Percentiles rank a stretch among this genome's conserved stretches.
Conservation (phyloP, 768 basidiomycete genomes). For the Tricholoma sp. region DNA sequence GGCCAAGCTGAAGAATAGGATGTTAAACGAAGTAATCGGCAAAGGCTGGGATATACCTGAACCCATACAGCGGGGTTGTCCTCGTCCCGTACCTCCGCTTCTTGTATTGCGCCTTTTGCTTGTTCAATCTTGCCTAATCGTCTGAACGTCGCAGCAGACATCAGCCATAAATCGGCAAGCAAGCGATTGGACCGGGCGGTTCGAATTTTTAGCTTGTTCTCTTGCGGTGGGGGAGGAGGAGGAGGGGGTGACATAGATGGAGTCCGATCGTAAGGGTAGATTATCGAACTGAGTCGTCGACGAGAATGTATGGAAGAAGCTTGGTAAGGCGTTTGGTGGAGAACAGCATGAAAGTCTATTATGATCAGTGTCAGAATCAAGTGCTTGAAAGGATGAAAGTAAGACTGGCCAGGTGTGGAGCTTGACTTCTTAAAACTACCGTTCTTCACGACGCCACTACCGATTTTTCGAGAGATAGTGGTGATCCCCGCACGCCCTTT, state of each 20-base stretch:
- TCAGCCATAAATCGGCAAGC: conserved; percentile 86
- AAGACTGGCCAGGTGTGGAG: conserved; percentile 61
- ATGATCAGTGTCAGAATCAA: neutral
- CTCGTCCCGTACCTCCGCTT: conserved; percentile 87
- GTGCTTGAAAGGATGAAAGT: neutral
- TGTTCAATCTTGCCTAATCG: conserved; percentile 87
- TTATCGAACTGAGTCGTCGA: conserved; percentile 47
- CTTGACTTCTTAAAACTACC: conserved; percentile 52
- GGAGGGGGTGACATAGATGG: conserved; percentile 36
- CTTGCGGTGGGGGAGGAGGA: conserved; percentile 41
- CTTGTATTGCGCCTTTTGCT: conserved; percentile 85
- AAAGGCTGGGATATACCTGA: conserved; percentile 57
- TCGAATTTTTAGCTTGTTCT: conserved; percentile 34
- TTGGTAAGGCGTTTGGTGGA: conserved; percentile 59
- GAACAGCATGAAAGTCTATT: conserved; percentile 64
- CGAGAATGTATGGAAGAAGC: conserved; percentile 84
- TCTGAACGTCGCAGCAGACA: conserved; percentile 92
- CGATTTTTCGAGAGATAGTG: conserved; percentile 74
- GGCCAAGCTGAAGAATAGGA: conserved; percentile 50
- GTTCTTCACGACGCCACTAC: conserved; percentile 58
- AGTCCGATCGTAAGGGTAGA: conserved; percentile 32
- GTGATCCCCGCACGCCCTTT: conserved; percentile 69
- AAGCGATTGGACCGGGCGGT: conserved; percentile 59
- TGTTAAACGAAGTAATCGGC: neutral
- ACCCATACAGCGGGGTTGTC: conserved; percentile 91